Evolutionary conservation across 2,329 filamentous ascomycete genomes (phyloP).

Genomic region (Elsinoe necatrix): DNA sequence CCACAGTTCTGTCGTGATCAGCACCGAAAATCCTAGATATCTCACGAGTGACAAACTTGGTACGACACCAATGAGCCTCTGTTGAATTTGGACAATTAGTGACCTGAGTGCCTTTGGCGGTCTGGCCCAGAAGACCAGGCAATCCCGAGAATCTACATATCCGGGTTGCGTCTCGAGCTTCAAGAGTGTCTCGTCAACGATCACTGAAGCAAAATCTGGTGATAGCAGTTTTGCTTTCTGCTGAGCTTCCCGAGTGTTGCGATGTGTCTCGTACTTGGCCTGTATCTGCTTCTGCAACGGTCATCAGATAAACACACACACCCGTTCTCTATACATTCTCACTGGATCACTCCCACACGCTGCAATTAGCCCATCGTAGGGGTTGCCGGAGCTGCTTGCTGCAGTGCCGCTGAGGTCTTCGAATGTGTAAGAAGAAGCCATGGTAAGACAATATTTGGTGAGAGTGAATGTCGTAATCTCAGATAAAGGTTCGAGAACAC

Average conservation of each 20-base stretch:
- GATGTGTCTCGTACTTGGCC: conserved; percentile 63
- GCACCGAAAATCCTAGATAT: neutral
- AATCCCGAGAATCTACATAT: conserved; percentile 68
- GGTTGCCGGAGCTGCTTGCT: conserved; percentile 49
- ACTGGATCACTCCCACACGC: conserved; percentile 61
- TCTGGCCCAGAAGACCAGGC: conserved; percentile 80
- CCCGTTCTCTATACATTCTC: conserved; percentile 28
- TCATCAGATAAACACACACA: neutral
- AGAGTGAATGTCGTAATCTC: too few species aligned
- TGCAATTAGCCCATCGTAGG: conserved; percentile 65
- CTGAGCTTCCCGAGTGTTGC: conserved; percentile 64
- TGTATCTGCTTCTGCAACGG: conserved; percentile 55
- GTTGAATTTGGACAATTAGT: conserved; percentile 62
- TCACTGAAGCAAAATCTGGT: conserved; percentile 58
- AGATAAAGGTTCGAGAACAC: too few species aligned
- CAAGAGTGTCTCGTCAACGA: conserved; percentile 66
- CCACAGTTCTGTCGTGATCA: conserved; percentile 58
- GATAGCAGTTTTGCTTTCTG: conserved; percentile 67
- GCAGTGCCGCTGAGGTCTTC: conserved; percentile 28
- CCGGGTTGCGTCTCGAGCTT: conserved; percentile 61
- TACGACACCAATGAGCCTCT: conserved; percentile 52
- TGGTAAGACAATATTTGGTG: conserved; percentile 11
- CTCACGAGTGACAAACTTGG: conserved; percentile 52
- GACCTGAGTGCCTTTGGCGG: conserved; percentile 63
- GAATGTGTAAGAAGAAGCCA: conserved; percentile 31